Conservation (phyloP, 208 protist species). For the Kentomonas sorsogonicus region DNA sequence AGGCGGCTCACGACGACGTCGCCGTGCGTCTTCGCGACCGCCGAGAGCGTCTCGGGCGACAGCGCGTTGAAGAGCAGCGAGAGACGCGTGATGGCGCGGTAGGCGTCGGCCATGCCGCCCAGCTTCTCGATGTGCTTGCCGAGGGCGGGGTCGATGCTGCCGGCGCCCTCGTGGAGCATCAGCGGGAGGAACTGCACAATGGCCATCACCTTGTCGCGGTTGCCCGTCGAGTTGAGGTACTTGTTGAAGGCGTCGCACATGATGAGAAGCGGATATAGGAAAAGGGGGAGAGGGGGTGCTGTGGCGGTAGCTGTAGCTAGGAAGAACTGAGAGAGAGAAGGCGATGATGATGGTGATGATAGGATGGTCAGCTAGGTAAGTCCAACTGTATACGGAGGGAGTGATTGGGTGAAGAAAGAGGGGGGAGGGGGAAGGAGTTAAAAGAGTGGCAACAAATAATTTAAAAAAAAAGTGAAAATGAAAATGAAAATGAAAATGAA, state of each 20-base stretch:
- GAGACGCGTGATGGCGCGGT: slow-evolving; percentile 85
- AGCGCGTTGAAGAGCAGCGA: slow-evolving; percentile 69
- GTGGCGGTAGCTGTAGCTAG: background rate
- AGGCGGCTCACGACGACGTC: slow-evolving; percentile 50
- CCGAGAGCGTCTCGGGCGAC: slow-evolving; percentile 47
- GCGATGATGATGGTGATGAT: background rate
- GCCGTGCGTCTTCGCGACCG: slow-evolving; percentile 47
- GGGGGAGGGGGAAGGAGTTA: slow-evolving; percentile 11
- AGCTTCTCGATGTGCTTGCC: slow-evolving; percentile 65
- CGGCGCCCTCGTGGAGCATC: slow-evolving; percentile 50
- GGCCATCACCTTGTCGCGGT: slow-evolving; percentile 88
- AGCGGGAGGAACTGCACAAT: slow-evolving; percentile 84
- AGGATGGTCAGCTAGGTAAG: background rate
- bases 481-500: slow-evolving; percentile 14
- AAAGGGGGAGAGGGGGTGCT: background rate
- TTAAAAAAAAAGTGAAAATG: slow-evolving; percentile 25
- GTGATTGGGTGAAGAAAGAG: slow-evolving; percentile 1
- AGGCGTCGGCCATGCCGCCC: slow-evolving; percentile 71
- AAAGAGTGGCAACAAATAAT: slow-evolving; percentile 5
- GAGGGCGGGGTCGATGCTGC: slow-evolving; percentile 36
- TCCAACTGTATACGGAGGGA: background rate
- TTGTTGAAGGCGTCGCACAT: slow-evolving; percentile 45
- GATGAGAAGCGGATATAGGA: slow-evolving; percentile 6
- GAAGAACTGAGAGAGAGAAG: background rate
- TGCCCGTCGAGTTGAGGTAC: slow-evolving; percentile 67